Conservation (phyloP, 2,329 filamentous ascomycete species). For the Penicillium oxalicum region DNA sequence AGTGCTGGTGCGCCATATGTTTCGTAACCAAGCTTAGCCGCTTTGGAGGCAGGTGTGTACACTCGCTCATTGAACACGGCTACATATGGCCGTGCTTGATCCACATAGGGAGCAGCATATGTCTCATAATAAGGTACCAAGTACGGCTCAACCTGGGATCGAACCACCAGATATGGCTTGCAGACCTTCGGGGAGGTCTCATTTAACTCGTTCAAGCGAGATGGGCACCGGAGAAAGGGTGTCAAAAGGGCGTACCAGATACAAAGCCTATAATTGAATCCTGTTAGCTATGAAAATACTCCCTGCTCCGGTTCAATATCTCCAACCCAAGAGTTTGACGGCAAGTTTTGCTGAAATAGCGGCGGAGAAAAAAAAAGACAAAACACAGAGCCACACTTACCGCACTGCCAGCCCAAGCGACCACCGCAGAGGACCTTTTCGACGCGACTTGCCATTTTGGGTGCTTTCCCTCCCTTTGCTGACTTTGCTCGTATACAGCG, state of each 20-base stretch:
- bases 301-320: too few relatives aligned
- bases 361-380: not conserved
- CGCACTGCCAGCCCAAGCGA: constrained; percentile 31
- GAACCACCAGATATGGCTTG: constrained; percentile 67
- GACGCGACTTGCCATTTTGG: constrained; percentile 9
- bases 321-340: not conserved
- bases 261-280: constrained; percentile 52
- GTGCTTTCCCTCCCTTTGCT: constrained; percentile 5
- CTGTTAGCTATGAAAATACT: constrained; percentile 3
- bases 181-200: constrained; percentile 71
- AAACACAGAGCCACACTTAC: constrained; percentile 18
- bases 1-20: constrained; percentile 71
- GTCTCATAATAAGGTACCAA: constrained; percentile 77
- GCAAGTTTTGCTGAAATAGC: too few relatives aligned
- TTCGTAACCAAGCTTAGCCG: constrained; percentile 56
- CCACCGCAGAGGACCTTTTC: constrained; percentile 27
- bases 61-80: constrained; percentile 53
- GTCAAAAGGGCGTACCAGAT: constrained; percentile 85
- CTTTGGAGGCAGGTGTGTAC: constrained; percentile 61
- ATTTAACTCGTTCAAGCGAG: constrained; percentile 60
- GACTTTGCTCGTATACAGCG: constrained; percentile 8
- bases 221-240: constrained; percentile 74
- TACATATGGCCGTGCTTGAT: constrained; percentile 67
- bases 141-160: constrained; percentile 64
- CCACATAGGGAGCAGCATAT: constrained; percentile 78